Evolutionary conservation across 108 stramenopile genomes (phyloP).

Genomic region (Pseudonitzschia multiseries): DNA sequence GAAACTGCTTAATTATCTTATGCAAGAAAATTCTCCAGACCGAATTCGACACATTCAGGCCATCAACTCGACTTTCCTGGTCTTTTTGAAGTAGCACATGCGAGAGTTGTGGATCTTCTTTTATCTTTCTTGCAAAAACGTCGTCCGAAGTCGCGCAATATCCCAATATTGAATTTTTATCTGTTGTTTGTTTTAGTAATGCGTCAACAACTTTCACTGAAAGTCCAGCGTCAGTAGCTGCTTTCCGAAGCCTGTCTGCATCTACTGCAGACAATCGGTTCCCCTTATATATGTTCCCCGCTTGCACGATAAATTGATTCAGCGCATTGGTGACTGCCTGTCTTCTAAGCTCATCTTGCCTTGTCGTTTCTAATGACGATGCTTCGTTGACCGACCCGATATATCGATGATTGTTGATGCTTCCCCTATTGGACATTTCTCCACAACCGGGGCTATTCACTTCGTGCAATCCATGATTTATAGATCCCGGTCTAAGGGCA

Average conservation of each 20-base stretch:
- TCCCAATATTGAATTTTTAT: slow-evolving; percentile 29
- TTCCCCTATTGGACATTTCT: no score
- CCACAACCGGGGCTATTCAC: neutral
- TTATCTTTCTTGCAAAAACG: slow-evolving; percentile 35
- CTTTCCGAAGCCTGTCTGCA: slow-evolving; percentile 22
- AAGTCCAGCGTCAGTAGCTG: slow-evolving; percentile 34
- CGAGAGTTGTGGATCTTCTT: slow-evolving; percentile 26
- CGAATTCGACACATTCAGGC: slow-evolving; percentile 28
- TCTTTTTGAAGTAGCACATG: slow-evolving; percentile 9
- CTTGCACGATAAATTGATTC: slow-evolving; percentile 41
- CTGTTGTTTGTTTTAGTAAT: slow-evolving; percentile 34
- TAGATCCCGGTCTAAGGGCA: slow-evolving; percentile 17
- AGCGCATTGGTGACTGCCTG: slow-evolving; percentile 26
- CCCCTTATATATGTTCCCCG: slow-evolving; percentile 35
- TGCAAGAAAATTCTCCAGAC: slow-evolving; percentile 43
- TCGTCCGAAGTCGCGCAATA: slow-evolving; percentile 40
- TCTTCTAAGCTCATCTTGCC: slow-evolving; percentile 6
- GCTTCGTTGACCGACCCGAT: neutral
- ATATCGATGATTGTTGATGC: neutral
- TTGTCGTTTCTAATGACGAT: slow-evolving; percentile 4
- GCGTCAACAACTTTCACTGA: slow-evolving; percentile 34
- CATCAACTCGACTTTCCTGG: neutral
- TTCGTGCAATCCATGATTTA: neutral
- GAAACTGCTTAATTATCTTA: slow-evolving; percentile 35
- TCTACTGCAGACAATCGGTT: slow-evolving; percentile 20